These are phyloP conservation scores for Blastocystis sp. DNA, from an alignment of 352 stramenopile species.

Conservation along the genomic window DNA sequence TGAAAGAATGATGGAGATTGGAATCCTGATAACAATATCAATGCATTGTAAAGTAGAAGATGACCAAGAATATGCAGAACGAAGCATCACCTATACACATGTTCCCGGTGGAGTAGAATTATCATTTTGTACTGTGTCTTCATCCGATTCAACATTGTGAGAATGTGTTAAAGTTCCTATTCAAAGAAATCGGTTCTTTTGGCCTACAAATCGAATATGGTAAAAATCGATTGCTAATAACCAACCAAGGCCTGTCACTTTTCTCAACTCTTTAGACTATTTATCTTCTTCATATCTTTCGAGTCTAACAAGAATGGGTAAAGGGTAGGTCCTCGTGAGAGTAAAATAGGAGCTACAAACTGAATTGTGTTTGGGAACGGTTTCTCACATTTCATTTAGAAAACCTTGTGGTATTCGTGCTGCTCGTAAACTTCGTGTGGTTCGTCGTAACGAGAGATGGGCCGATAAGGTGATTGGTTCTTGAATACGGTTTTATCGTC, in stretches of 20 bases:
- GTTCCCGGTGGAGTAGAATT: too few relatives aligned
- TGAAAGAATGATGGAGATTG: background rate
- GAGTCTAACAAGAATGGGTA: constrained; percentile 40
- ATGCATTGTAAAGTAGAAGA: background rate
- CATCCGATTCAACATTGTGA: too few relatives aligned
- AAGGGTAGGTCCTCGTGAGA: constrained; percentile 3
- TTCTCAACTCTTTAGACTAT: too few relatives aligned
- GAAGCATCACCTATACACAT: too few relatives aligned
- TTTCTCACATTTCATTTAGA: constrained; percentile 71
- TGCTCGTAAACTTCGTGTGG: constrained; percentile 95
- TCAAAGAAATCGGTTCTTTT: too few relatives aligned
- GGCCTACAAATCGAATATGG: too few relatives aligned
- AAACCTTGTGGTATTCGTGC: constrained; percentile 97
- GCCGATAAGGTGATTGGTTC: constrained; percentile 75
- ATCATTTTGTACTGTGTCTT: too few relatives aligned
- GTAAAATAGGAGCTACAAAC: background rate
- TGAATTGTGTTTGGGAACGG: background rate
- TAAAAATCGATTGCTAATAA: too few relatives aligned
- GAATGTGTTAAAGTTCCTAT: too few relatives aligned
- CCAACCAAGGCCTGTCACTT: too few relatives aligned
- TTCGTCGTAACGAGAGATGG: constrained; percentile 93
- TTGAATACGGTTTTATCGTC: background rate
- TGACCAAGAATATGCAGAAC: too few relatives aligned
- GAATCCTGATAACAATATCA: background rate
- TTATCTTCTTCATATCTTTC: constrained; percentile 51